phyloP scores from a whole-genome alignment of 2,329 filamentous ascomycete genomes.

The Fusarium pseudonygamai region DNA sequence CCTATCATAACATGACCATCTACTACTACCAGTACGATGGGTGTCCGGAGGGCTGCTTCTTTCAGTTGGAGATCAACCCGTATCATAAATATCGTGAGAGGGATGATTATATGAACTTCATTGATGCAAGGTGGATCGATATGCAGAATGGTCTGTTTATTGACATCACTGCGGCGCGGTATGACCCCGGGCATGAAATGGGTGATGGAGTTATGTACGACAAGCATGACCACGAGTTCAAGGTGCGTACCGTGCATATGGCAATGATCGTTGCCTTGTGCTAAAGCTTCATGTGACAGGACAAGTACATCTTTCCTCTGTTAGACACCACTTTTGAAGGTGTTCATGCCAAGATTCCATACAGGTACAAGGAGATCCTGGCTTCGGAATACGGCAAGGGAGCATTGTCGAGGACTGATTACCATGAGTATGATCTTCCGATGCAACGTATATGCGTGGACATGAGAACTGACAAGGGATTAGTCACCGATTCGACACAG shows the following conservation, averaged over 20 bases:
- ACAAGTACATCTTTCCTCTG: constrained; percentile 73
- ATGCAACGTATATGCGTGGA: not conserved
- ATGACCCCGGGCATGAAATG: constrained; percentile 55
- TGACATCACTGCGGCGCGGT: constrained; percentile 61
- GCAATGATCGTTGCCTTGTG: not conserved
- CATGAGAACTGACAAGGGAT: constrained; percentile 16
- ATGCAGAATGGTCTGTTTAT: constrained; percentile 58
- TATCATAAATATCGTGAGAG: constrained; percentile 51
- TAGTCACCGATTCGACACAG: constrained; percentile 55
- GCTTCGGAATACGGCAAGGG: constrained; percentile 65
- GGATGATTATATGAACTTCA: constrained; percentile 53
- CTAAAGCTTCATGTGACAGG: constrained; percentile 43
- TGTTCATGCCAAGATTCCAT: constrained; percentile 72
- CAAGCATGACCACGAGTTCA: constrained; percentile 62
- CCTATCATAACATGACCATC: constrained; percentile 70
- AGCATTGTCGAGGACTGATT: constrained; percentile 61
- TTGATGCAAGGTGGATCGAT: constrained; percentile 62
- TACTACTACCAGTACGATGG: constrained; percentile 56
- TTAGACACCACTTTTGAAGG: constrained; percentile 76
- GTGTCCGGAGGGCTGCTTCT: constrained; percentile 51
- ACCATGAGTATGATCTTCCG: constrained; percentile 56
- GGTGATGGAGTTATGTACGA: constrained; percentile 59
- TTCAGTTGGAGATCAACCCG: constrained; percentile 61
- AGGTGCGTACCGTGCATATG: constrained; percentile 46
- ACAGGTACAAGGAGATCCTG: constrained; percentile 66